phyloP scores from a whole-genome alignment of 352 stramenopile genomes.

The Aphanomyces invadans region DNA sequence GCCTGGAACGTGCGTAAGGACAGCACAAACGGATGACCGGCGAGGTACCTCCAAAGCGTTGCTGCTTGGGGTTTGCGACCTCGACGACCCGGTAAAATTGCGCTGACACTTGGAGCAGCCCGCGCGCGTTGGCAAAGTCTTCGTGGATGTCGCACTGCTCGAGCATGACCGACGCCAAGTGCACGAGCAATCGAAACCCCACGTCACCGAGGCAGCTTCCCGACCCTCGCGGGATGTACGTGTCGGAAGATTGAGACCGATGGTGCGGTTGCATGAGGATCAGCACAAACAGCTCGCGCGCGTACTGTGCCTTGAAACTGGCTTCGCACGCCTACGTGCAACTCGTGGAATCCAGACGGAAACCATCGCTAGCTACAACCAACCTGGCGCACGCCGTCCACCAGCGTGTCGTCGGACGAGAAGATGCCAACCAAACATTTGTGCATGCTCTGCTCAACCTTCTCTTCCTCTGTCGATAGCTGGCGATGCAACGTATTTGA shows the following conservation, averaged over 20 bases:
- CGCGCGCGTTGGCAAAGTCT: conserved; percentile 71
- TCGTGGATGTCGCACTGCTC: conserved; percentile 67
- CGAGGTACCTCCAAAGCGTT: conserved; percentile 37
- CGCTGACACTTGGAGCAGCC: conserved; percentile 66
- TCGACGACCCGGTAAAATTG: conserved; percentile 78
- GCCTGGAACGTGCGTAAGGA: conserved; percentile 29
- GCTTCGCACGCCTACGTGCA: conserved; percentile 49
- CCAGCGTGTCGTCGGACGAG: conserved; percentile 63
- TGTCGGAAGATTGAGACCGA: conserved; percentile 37
- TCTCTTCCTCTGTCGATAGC: conserved; percentile 64
- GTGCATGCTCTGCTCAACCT: conserved; percentile 71
- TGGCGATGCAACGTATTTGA: conserved; percentile 25
- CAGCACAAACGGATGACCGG: background rate
- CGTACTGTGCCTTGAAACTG: conserved; percentile 61
- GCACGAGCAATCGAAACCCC: conserved; percentile 53
- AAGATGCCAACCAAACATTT: conserved; percentile 77
- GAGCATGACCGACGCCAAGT: conserved; percentile 53
- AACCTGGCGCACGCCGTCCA: conserved; percentile 45
- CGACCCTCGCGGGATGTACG: conserved; percentile 75
- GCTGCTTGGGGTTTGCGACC: conserved; percentile 34
- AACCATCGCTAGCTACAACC: conserved; percentile 2
- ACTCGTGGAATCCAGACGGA: too few relatives aligned
- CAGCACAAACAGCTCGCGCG: conserved; percentile 69
- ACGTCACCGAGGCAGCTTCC: conserved; percentile 68
- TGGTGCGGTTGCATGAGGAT: conserved; percentile 82